These are phyloP conservation scores for Neurospora crassa DNA, from an alignment of 2,329 filamentous ascomycete species.

Conservation along the genomic window DNA sequence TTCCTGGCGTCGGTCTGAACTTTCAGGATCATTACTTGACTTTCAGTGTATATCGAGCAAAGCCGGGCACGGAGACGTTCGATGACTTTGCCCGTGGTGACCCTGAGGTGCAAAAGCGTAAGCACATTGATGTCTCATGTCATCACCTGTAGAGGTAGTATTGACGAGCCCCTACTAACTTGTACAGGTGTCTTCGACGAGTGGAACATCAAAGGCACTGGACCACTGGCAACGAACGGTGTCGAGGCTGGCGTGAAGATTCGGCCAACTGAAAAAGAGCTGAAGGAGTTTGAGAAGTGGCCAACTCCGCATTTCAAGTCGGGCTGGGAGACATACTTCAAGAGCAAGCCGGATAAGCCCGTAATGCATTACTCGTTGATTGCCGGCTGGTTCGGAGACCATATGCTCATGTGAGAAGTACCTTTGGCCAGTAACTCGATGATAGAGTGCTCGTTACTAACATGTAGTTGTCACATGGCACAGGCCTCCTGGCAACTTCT, in stretches of 20 bases:
- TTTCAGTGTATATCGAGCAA: constrained; percentile 62
- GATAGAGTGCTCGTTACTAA: constrained; percentile 23
- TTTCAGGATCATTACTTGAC: constrained; percentile 50
- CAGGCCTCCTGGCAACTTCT: constrained; percentile 69
- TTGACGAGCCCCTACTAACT: constrained; percentile 1
- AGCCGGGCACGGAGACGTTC: constrained; percentile 67
- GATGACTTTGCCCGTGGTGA: constrained; percentile 72
- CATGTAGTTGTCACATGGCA: constrained; percentile 20
- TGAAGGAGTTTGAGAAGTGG: constrained; percentile 60
- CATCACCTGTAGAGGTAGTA: neutral
- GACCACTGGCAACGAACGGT: constrained; percentile 66
- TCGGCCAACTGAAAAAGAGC: constrained; percentile 58
- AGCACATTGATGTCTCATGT: constrained; percentile 8
- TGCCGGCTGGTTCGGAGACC: constrained; percentile 53
- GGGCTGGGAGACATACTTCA: constrained; percentile 76
- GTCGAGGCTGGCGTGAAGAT: constrained; percentile 76
- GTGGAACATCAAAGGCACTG: constrained; percentile 72
- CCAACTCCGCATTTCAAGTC: constrained; percentile 64
- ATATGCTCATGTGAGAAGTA: constrained; percentile 43
- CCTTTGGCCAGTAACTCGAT: neutral
- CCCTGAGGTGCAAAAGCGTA: constrained; percentile 58
- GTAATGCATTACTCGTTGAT: constrained; percentile 82
- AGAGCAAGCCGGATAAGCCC: constrained; percentile 76
- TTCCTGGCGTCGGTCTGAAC: constrained; percentile 42
- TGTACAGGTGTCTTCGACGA: constrained; percentile 55